Percentiles rank a stretch among this genome's conserved stretches.
phyloP scores from a whole-genome alignment of 1,284 basidiomycete genomes.

The Marasmius fiardii region DNA sequence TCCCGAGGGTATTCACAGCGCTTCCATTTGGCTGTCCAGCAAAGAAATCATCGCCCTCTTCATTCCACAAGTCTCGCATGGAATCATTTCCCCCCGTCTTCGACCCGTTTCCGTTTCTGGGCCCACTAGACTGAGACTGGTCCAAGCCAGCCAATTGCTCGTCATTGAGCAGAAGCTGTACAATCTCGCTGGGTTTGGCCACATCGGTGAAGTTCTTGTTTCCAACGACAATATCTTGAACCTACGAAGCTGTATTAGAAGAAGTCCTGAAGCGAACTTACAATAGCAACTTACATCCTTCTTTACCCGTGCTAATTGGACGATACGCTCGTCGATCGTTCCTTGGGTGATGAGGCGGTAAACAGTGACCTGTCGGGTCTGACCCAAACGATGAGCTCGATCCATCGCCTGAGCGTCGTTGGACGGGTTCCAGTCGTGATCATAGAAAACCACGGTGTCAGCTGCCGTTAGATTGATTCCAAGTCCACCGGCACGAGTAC shows the following conservation, averaged over 20 bases:
- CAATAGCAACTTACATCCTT: slow-evolving; percentile 71
- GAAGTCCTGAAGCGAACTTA: not conserved
- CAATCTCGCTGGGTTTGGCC: slow-evolving; percentile 96
- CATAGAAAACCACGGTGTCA: slow-evolving; percentile 97
- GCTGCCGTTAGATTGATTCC: slow-evolving; percentile 99
- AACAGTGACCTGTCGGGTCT: slow-evolving; percentile 98
- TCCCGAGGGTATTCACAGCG: slow-evolving; percentile 11
- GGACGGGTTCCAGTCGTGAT: slow-evolving; percentile 99
- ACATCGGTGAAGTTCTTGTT: slow-evolving; percentile 93
- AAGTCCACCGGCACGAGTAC: slow-evolving; percentile 94
- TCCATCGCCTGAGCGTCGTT: slow-evolving; percentile 99
- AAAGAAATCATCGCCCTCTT: slow-evolving; percentile 83
- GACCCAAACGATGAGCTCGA: slow-evolving; percentile 96
- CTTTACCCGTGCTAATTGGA: slow-evolving; percentile 92
- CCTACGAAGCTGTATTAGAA: slow-evolving; percentile 41
- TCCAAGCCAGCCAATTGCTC: slow-evolving; percentile 78
- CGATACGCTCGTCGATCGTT: slow-evolving; percentile 98
- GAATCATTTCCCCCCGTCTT: slow-evolving; percentile 33
- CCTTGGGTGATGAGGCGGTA: slow-evolving; percentile 96
- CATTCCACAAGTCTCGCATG: slow-evolving; percentile 73
- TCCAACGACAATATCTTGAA: slow-evolving; percentile 99
- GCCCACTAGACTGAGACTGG: slow-evolving; percentile 33
- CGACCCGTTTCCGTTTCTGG: slow-evolving; percentile 32
- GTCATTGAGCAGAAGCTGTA: slow-evolving; percentile 93
- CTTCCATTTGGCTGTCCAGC: slow-evolving; percentile 40